Conservation (phyloP, 106 monocot genomes). For the Apostasia ramifera region DNA sequence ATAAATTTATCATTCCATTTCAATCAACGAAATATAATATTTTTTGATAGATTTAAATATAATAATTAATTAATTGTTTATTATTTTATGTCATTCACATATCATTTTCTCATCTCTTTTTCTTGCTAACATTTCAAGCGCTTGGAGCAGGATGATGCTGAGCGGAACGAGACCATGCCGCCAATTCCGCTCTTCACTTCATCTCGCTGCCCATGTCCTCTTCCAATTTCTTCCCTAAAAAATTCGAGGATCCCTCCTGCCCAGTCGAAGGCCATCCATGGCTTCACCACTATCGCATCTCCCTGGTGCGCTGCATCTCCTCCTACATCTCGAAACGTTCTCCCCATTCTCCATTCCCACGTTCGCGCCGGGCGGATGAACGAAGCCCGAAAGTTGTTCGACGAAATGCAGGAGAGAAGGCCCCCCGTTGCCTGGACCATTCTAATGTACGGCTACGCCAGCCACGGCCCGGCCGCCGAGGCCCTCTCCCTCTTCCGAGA, state of each 20-base stretch:
- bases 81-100: too few species aligned
- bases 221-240: not conserved
- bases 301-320: not conserved
- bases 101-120: too few species aligned
- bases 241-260: not conserved
- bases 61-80: too few species aligned
- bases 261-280: not conserved
- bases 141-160: too few species aligned
- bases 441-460: slow-evolving; percentile 27
- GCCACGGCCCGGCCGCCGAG: slow-evolving; percentile 14
- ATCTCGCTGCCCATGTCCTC: not conserved
- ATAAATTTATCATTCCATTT: too few species aligned
- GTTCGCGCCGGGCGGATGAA: slow-evolving; percentile 13
- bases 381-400: slow-evolving; percentile 21
- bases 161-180: not conserved
- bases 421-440: slow-evolving; percentile 20
- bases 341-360: slow-evolving; percentile 12
- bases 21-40: too few species aligned
- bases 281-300: not conserved
- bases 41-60: too few species aligned
- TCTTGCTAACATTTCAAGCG: too few species aligned
- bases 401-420: slow-evolving; percentile 13
- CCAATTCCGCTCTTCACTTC: not conserved
- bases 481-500: slow-evolving; percentile 12
- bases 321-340: not conserved